Evolutionary conservation across 208 protist genomes (phyloP).

Genomic region (Phytomonas sp.): DNA sequence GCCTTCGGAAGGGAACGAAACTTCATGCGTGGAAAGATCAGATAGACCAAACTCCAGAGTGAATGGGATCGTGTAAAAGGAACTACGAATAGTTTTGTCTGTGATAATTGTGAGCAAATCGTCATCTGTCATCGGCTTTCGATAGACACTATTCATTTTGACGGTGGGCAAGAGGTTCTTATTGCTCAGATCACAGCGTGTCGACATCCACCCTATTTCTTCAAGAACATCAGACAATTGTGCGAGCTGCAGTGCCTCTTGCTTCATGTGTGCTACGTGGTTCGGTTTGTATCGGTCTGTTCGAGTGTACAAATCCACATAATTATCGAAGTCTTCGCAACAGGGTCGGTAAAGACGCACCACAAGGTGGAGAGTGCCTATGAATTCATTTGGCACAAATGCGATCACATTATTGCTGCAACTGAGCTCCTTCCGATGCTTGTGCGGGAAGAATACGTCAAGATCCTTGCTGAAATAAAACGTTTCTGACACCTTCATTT

Average conservation of each 20-base stretch:
- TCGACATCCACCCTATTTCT: constrained; percentile 67
- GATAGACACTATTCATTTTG: constrained; percentile 32
- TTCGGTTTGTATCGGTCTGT: constrained; percentile 72
- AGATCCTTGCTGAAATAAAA: constrained; percentile 82
- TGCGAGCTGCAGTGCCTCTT: constrained; percentile 70
- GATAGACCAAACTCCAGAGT: constrained; percentile 44
- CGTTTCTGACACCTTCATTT: constrained; percentile 72
- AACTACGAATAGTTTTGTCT: constrained; percentile 30
- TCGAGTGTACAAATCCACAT: constrained; percentile 74
- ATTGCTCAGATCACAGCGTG: constrained; percentile 12
- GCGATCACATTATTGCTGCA: constrained; percentile 53
- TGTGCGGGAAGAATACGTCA: constrained; percentile 80
- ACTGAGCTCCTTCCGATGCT: constrained; percentile 43
- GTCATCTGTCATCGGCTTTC: constrained; percentile 37
- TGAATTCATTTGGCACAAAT: constrained; percentile 78
- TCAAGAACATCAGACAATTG: constrained; percentile 68
- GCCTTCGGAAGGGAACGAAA: constrained; percentile 45
- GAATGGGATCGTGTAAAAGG: constrained; percentile 50
- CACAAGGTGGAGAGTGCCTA: constrained; percentile 55
- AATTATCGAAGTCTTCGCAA: constrained; percentile 77
- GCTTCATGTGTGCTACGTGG: constrained; percentile 79
- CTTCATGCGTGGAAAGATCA: constrained; percentile 57
- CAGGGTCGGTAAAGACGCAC: constrained; percentile 59
- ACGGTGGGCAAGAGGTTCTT: constrained; percentile 20
- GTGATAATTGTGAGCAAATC: constrained; percentile 41